Evolutionary conservation across 352 stramenopile species (phyloP).

Genomic region (Phytophthora podocarpi): DNA sequence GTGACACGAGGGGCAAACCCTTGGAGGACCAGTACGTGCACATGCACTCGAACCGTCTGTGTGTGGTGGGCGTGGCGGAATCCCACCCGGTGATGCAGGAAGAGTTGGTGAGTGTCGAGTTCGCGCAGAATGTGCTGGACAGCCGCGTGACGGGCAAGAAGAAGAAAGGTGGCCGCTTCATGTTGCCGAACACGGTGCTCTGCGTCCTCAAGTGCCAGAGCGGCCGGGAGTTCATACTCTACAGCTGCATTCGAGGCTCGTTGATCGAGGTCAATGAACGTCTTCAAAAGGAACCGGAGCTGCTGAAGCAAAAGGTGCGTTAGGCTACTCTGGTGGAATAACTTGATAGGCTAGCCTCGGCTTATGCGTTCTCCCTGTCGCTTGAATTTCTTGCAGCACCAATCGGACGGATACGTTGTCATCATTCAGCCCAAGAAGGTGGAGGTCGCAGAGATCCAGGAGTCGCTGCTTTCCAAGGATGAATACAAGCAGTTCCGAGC

Average conservation of each 20-base stretch:
- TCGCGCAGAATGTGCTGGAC: constrained; percentile 63
- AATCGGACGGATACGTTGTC: constrained; percentile 79
- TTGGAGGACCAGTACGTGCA: constrained; percentile 87
- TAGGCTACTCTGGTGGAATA: not conserved
- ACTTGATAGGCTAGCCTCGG: not conserved
- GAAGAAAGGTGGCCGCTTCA: constrained; percentile 84
- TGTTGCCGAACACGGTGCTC: constrained; percentile 69
- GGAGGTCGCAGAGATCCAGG: constrained; percentile 82
- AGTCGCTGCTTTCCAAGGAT: constrained; percentile 76
- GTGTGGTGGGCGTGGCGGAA: constrained; percentile 73
- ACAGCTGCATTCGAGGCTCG: constrained; percentile 81
- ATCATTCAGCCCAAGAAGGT: constrained; percentile 85
- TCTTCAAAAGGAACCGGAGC: constrained; percentile 52
- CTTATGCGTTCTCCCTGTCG: not conserved
- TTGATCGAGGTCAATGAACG: constrained; percentile 84
- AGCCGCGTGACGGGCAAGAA: constrained; percentile 87
- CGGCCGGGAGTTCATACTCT: constrained; percentile 62
- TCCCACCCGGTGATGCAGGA: constrained; percentile 75
- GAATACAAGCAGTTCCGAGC: constrained; percentile 78
- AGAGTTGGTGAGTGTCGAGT: constrained; percentile 65
- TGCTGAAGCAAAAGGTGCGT: constrained; percentile 63
- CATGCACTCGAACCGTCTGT: constrained; percentile 91
- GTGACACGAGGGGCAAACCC: constrained; percentile 72
- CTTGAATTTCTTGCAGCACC: constrained; percentile 37
- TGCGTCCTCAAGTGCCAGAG: constrained; percentile 72